Base-by-base conservation (phyloP, 768 basidiomycete genomes). In the Psilocybe sp. region DNA sequence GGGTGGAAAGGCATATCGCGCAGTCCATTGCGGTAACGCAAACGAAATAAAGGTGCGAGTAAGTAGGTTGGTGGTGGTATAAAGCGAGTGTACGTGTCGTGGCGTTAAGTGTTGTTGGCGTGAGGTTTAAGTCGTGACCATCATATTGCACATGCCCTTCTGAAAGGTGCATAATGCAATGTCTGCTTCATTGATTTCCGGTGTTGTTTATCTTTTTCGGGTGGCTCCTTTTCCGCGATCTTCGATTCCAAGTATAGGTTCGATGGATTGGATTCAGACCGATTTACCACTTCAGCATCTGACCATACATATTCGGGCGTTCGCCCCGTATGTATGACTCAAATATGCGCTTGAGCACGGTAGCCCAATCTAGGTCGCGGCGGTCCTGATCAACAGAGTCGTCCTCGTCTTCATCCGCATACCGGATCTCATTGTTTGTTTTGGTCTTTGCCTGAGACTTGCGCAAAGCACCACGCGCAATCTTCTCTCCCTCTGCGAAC, bases 261-360 rank as follows among this genome's bases (percentile, higher is more conserved):
- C 40, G 43, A 18, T 34, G 4, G 13, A 11, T 9, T 14, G 31
- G 34, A 33, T 36, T 14, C 14, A 18, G 33, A 35, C 35, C 23
- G 36, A 20, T 31, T 55, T 62, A 77, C 82, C 81, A 84, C 53
- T 71, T 66, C 46, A 84, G 61, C 79, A 78, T 81, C 64, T 98
- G 94, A 31, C 94, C 95, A 61, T 98, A 97, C 89, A 95, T 89
- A 66, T 95, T 98, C 9, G 96, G 93, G 54, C 78, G 71, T 70
- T 99, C 96, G 13, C 88, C 91, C 38, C 96, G 83, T 53, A 99
- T 64, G 67, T 90, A 98, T 16, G 85, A 79, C 70, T 99, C 97
- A 63, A 97, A 98, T 38, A 92, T 93, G 63, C 97, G 79, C 72
- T 98, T 99, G 59, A 98, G 68, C 16, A 98, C 94, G 11, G 93